These are phyloP conservation scores for Trametes cingulata DNA, from an alignment of 768 basidiomycete genomes.

Conservation along the genomic window DNA sequence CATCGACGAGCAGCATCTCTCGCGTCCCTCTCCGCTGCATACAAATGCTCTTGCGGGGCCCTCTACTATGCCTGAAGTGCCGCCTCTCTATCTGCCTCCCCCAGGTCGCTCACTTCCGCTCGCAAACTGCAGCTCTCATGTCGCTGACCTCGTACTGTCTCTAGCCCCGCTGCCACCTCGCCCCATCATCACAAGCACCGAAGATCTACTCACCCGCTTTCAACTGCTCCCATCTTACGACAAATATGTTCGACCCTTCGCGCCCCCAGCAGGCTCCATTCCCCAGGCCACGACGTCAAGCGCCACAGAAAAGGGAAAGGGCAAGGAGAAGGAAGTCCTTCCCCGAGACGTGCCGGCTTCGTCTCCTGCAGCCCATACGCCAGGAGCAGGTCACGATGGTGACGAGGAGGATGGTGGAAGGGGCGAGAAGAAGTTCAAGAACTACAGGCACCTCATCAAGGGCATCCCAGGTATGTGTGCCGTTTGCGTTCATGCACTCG, in stretches of 20 bases:
- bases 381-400: slow-evolving; percentile 46
- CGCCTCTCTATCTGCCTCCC: slow-evolving; percentile 32
- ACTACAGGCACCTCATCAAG: slow-evolving; percentile 78
- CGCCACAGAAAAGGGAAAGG: slow-evolving; percentile 34
- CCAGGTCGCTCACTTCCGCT: slow-evolving; percentile 32
- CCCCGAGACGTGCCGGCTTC: slow-evolving; percentile 17
- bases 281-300: slow-evolving; percentile 13
- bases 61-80: slow-evolving; percentile 44
- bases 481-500: neutral
- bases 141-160: slow-evolving; percentile 20
- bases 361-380: slow-evolving; percentile 33
- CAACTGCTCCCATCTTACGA: slow-evolving; percentile 74
- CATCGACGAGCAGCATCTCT: slow-evolving; percentile 27
- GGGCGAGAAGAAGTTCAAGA: slow-evolving; percentile 73
- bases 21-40: slow-evolving; percentile 21
- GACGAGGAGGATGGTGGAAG: slow-evolving; percentile 57
- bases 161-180: slow-evolving; percentile 28
- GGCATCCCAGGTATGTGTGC: slow-evolving; percentile 62
- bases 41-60: slow-evolving; percentile 65
- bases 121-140: slow-evolving; percentile 1
- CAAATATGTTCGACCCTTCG: slow-evolving; percentile 69
- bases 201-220: slow-evolving; percentile 77
- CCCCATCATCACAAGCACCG: slow-evolving; percentile 65
- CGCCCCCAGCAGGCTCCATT: slow-evolving; percentile 36
- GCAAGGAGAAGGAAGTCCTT: slow-evolving; percentile 30